phyloP scores from a whole-genome alignment of 208 protist species.

The Leishmania amazonensis region DNA sequence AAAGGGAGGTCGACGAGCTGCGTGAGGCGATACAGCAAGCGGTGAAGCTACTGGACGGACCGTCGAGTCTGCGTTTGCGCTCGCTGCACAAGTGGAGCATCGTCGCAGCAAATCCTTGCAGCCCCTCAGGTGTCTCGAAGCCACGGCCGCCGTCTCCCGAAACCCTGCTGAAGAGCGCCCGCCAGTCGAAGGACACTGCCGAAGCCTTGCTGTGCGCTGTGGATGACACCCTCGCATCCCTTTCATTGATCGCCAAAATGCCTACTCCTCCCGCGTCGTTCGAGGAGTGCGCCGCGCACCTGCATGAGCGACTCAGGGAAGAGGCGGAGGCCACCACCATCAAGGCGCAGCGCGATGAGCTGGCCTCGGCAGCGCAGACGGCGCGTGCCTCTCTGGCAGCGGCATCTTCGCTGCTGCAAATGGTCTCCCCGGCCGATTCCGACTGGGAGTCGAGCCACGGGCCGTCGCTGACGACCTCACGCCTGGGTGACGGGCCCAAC shows the following conservation, averaged over 20 bases:
- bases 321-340: conserved; percentile 9
- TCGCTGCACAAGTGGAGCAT: conserved; percentile 12
- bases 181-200: conserved; percentile 5
- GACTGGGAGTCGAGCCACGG: conserved; percentile 8
- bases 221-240: background rate
- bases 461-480: background rate
- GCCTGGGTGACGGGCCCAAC: background rate
- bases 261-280: conserved; percentile 9
- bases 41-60: conserved; percentile 16
- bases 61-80: background rate
- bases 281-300: background rate
- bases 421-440: background rate
- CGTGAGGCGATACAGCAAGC: conserved; percentile 19
- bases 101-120: background rate
- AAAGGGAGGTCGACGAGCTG: conserved; percentile 20
- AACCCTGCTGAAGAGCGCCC: background rate
- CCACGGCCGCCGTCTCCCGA: background rate
- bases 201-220: conserved; percentile 13
- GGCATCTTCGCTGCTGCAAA: conserved; percentile 3
- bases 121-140: background rate
- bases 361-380: conserved; percentile 6
- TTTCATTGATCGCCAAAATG: background rate
- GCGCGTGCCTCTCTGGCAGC: conserved; percentile 10
- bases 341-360: conserved; percentile 23
- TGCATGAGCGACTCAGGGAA: conserved; percentile 8